These are phyloP conservation scores for Aspergillus awamori DNA, from an alignment of 2,329 filamentous ascomycete species.

Conservation along the genomic window DNA sequence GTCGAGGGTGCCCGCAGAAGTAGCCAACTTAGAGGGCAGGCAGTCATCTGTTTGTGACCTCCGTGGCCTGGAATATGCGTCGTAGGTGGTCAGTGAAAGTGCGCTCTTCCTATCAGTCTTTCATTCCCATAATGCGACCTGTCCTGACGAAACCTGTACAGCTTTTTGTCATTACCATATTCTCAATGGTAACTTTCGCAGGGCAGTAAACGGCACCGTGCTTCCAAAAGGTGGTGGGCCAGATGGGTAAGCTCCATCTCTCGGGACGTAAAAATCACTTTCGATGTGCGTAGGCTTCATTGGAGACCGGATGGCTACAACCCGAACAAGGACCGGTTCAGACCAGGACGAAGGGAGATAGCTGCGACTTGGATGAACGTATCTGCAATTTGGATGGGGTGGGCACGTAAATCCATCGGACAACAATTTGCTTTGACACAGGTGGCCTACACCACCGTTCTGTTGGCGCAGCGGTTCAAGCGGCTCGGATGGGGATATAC, in stretches of 20 bases:
- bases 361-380: constrained; percentile 30
- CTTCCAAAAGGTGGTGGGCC: constrained; percentile 58
- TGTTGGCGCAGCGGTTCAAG: constrained; percentile 18
- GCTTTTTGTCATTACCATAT: constrained; percentile 41
- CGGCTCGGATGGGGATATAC: not conserved
- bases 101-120: constrained; percentile 15
- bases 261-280: constrained; percentile 30
- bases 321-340: constrained; percentile 24
- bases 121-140: not conserved
- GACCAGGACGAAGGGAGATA: constrained; percentile 33
- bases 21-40: constrained; percentile 20
- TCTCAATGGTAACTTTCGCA: constrained; percentile 43
- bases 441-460: constrained; percentile 25
- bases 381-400: constrained; percentile 24
- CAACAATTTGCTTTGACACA: constrained; percentile 14
- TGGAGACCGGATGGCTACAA: constrained; percentile 41
- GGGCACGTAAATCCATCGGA: constrained; percentile 30
- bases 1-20: constrained; percentile 18
- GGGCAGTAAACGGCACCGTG: constrained; percentile 38
- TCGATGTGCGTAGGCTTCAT: constrained; percentile 42
- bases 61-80: constrained; percentile 43
- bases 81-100: constrained; percentile 54
- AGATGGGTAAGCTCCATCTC: constrained; percentile 35
- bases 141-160: not conserved
- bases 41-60: not conserved